A percentile compares a stretch with the other conserved stretches of the same genome.
Conservation (phyloP, 768 basidiomycete species). For the Dendrothele bispora region DNA sequence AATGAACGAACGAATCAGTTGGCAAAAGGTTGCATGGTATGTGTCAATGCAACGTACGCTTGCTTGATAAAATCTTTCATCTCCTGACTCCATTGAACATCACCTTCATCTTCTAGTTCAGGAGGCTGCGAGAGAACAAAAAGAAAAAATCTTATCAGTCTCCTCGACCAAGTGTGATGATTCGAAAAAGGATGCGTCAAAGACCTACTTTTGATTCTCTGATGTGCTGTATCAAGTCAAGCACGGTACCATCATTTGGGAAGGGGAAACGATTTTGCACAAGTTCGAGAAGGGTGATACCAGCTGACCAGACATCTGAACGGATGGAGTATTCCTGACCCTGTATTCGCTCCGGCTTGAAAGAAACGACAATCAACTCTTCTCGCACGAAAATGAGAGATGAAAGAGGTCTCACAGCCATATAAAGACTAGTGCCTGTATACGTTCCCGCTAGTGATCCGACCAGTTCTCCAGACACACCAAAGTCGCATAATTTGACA, state of each 20-base stretch:
- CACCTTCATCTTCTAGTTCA: conserved; percentile 70
- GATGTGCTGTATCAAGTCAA: conserved; percentile 91
- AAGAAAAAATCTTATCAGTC: conserved; percentile 1
- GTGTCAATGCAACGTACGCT: conserved; percentile 75
- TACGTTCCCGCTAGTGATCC: conserved; percentile 91
- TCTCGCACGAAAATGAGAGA: conserved; percentile 4
- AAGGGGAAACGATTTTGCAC: conserved; percentile 95
- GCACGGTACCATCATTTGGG: conserved; percentile 86
- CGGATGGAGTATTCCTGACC: conserved; percentile 91
- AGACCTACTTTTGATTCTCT: conserved; percentile 67
- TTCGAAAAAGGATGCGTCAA: background rate
- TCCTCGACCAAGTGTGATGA: background rate
- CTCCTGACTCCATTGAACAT: conserved; percentile 68
- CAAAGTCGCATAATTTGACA: conserved; percentile 93
- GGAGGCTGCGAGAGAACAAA: conserved; percentile 63
- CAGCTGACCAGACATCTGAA: conserved; percentile 97
- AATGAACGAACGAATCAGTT: background rate
- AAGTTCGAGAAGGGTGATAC: conserved; percentile 91
- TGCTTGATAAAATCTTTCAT: conserved; percentile 92
- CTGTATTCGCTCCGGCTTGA: conserved; percentile 88
- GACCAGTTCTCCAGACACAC: conserved; percentile 94
- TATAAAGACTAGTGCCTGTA: conserved; percentile 96
- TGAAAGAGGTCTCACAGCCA: conserved; percentile 79
- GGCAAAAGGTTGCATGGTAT: too few species aligned
- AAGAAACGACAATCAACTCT: conserved; percentile 9